Evolutionary conservation across 495 filamentous ascomycete genomes (phyloP).

Genomic region (Aspergillus cavernicola): DNA sequence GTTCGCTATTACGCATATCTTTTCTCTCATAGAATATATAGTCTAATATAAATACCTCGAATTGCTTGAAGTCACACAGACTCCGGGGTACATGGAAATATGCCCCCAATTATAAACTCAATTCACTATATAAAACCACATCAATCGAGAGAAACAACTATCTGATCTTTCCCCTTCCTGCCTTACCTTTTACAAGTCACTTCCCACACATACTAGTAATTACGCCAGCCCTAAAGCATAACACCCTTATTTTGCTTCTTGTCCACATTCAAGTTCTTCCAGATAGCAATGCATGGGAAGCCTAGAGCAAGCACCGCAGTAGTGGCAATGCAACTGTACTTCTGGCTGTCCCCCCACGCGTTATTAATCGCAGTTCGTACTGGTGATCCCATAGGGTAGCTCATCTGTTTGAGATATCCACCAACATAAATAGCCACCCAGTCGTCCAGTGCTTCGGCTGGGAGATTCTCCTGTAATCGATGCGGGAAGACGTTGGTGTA

Average conservation of each 20-base stretch:
- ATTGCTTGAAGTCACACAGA: too few species aligned
- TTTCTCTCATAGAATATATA: too few species aligned
- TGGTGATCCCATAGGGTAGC: conserved; percentile 48
- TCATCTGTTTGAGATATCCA: conserved; percentile 45
- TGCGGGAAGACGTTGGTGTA: conserved; percentile 59
- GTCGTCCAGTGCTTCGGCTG: conserved; percentile 17
- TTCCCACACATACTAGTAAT: too few species aligned
- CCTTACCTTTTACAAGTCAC: too few species aligned
- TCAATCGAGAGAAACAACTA: too few species aligned
- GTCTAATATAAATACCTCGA: too few species aligned
- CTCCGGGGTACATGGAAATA: too few species aligned
- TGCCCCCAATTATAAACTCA: too few species aligned
- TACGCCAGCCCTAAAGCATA: neutral
- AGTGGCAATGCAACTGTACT: conserved; percentile 52
- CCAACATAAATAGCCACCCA: conserved; percentile 35
- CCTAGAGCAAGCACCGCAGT: conserved; percentile 32
- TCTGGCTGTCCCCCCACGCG: conserved; percentile 57
- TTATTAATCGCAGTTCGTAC: conserved; percentile 50
- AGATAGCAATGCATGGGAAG: conserved; percentile 35
- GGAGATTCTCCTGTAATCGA: conserved; percentile 38
- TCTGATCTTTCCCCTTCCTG: too few species aligned
- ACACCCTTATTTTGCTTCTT: conserved; percentile 42
- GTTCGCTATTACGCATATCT: too few species aligned
- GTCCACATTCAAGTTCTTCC: conserved; percentile 42
- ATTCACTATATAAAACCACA: too few species aligned